Evolutionary conservation across 345 rosid genomes (phyloP), one percentile per base, ranked within the genome.

Genomic region (Acer yangbiense): DNA sequence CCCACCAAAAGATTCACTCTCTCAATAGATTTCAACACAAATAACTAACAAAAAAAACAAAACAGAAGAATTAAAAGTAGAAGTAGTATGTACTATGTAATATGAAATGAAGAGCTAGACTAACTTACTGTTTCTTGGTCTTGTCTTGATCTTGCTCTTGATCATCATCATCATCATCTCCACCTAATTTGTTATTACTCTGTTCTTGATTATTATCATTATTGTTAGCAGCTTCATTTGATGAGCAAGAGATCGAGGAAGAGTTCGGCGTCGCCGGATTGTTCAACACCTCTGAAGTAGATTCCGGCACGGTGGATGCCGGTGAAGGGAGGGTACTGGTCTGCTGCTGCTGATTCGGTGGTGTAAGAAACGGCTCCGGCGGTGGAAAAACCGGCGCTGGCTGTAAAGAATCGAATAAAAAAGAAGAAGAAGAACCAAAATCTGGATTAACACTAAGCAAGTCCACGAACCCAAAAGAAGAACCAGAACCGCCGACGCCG

Each of bases 191-290:
- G 39, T 82, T 84, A 35, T 87, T 86, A 68, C 84, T 86, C 73
- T 81, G 76, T 7, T 63, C 77, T 74, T 74, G 69, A 74, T 74
- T 50, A 21, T 27, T 70, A 52, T 73, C 61, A 74, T 74, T 50
- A 21, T 27, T 70, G 50, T 73, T 73, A 14, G 27, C 90, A 10
- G 87, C 89, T 81, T 91, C 97, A 58, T 92, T 92, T 0, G 97
- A 96, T 1, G 94, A 96, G 4, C 89, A 86, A 7, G 99, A 96
- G 80, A 90, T 76, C 43, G 97, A 94, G 2, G 94, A 86, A 7
- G 99, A 96, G 88, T 94, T 91, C 7, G 98, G 97, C 41, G 99
- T 91, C 21, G 94, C 79, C 14, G 98, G 97, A 75, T 83, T 78
- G 82, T 87, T 93, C 71, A 89, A 74, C 25, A 92, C 98, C 86